These are phyloP conservation scores for Hypoxylon rubiginosum DNA, from an alignment of 2,329 filamentous ascomycete species.

Conservation along the genomic window DNA sequence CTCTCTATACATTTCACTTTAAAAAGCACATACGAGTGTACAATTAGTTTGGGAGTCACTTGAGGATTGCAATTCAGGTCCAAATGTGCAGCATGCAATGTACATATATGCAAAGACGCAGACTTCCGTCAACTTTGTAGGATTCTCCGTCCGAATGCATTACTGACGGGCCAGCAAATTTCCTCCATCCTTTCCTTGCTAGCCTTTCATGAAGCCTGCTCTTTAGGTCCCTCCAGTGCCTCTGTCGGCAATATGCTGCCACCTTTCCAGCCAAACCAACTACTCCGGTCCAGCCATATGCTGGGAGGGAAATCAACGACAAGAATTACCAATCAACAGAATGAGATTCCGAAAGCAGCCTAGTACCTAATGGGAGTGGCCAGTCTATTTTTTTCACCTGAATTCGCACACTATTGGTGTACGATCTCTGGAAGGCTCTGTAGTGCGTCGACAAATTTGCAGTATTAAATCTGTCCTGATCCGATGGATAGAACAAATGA, in stretches of 20 bases:
- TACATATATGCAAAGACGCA: slow-evolving; percentile 43
- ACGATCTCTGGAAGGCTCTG: slow-evolving; percentile 43
- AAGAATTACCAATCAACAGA: slow-evolving; percentile 54
- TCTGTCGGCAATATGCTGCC: slow-evolving; percentile 43
- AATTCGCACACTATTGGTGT: slow-evolving; percentile 43
- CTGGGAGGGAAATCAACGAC: slow-evolving; percentile 47
- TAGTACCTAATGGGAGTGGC: slow-evolving; percentile 50
- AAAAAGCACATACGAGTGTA: neutral
- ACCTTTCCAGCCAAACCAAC: slow-evolving; percentile 42
- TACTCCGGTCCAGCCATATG: slow-evolving; percentile 45
- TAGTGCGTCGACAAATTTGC: slow-evolving; percentile 48
- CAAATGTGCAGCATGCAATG: slow-evolving; percentile 43
- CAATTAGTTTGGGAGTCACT: neutral
- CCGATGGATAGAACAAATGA: slow-evolving; percentile 33
- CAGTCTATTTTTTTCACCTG: slow-evolving; percentile 53
- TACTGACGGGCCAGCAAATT: slow-evolving; percentile 40
- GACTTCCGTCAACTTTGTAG: slow-evolving; percentile 43
- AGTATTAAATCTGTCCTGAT: slow-evolving; percentile 36
- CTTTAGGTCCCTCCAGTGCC: slow-evolving; percentile 39
- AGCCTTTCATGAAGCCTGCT: slow-evolving; percentile 35
- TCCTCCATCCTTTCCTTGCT: slow-evolving; percentile 37
- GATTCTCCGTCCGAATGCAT: slow-evolving; percentile 44
- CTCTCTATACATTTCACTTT: neutral
- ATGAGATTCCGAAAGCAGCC: slow-evolving; percentile 52
- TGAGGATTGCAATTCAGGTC: slow-evolving; percentile 30